Conservation (phyloP, 2,329 filamentous ascomycete species). For the Ophiostoma ips region DNA sequence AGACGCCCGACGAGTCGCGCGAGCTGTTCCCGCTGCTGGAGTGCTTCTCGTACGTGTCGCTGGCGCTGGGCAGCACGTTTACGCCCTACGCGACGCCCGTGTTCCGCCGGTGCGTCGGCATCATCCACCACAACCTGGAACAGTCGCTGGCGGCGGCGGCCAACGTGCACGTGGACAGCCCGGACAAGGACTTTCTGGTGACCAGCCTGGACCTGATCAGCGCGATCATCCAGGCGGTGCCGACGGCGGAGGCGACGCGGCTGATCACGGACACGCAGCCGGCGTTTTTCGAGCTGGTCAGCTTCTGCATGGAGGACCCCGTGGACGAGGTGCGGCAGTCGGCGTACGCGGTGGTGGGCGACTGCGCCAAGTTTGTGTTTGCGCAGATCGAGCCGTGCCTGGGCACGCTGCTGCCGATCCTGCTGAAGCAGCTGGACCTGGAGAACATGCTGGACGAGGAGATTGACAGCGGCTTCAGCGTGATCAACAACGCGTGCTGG, state of each 20-base stretch:
- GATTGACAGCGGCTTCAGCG: constrained; percentile 72
- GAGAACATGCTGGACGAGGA: constrained; percentile 64
- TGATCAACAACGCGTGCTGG: constrained; percentile 98
- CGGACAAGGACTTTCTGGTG: constrained; percentile 93
- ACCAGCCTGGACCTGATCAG: constrained; percentile 89
- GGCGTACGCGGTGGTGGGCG: constrained; percentile 84
- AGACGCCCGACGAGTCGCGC: constrained; percentile 73
- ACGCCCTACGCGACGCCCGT: constrained; percentile 75
- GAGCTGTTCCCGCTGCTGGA: constrained; percentile 94
- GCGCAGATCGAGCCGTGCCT: constrained; percentile 63
- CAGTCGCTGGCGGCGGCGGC: constrained; percentile 57
- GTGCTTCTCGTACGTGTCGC: constrained; percentile 86
- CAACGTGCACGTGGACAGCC: constrained; percentile 57
- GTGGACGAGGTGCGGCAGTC: constrained; percentile 92
- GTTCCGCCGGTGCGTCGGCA: constrained; percentile 75
- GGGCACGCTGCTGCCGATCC: constrained; percentile 57
- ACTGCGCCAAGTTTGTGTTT: constrained; percentile 89
- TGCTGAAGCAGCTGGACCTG: constrained; percentile 80
- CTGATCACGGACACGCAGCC: constrained; percentile 65
- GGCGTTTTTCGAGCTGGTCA: constrained; percentile 78
- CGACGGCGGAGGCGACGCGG: constrained; percentile 56
- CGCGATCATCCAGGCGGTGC: constrained; percentile 81
- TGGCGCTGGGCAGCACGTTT: constrained; percentile 70
- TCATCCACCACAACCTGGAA: constrained; percentile 84
- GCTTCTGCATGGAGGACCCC: constrained; percentile 82